Conservation (phyloP, 2,329 filamentous ascomycete genomes). For the Xylaria multiplex region DNA sequence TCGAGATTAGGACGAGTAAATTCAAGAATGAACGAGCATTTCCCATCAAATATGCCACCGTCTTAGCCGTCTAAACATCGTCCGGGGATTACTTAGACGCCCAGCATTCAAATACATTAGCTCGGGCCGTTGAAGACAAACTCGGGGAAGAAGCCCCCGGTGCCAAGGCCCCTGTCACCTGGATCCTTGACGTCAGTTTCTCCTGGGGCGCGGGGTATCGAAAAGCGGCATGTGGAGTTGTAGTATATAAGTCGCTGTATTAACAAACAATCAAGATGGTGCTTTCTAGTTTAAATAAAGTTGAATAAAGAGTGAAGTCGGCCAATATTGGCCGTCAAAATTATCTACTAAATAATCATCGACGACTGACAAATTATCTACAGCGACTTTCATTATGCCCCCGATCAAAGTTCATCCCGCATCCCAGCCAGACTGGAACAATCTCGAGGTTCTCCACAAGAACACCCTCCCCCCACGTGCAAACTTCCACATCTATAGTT, state of each 20-base stretch:
- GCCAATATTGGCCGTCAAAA: background rate
- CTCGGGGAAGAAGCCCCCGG: constrained; percentile 20
- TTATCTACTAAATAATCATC: background rate
- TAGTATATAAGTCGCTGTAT: background rate
- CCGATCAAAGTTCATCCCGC: constrained; percentile 25
- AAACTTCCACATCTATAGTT: constrained; percentile 64
- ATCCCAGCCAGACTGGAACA: constrained; percentile 66
- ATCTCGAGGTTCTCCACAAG: constrained; percentile 65
- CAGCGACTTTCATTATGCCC: constrained; percentile 26
- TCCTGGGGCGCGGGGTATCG: constrained; percentile 15
- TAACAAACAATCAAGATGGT: background rate
- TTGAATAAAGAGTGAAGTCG: too few relatives aligned
- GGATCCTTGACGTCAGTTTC: background rate
- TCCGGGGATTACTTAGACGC: too few relatives aligned
- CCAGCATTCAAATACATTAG: too few relatives aligned
- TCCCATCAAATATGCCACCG: too few relatives aligned
- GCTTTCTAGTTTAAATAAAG: background rate
- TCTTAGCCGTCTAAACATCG: too few relatives aligned
- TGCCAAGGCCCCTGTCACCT: constrained; percentile 13
- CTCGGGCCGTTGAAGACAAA: background rate
- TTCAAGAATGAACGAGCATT: too few relatives aligned
- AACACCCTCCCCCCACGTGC: constrained; percentile 66
- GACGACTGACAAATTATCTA: background rate
- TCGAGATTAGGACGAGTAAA: too few relatives aligned
- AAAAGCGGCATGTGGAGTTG: constrained; percentile 10